phyloP scores from a whole-genome alignment of 2,329 filamentous ascomycete genomes.

The Daldinia sp. region DNA sequence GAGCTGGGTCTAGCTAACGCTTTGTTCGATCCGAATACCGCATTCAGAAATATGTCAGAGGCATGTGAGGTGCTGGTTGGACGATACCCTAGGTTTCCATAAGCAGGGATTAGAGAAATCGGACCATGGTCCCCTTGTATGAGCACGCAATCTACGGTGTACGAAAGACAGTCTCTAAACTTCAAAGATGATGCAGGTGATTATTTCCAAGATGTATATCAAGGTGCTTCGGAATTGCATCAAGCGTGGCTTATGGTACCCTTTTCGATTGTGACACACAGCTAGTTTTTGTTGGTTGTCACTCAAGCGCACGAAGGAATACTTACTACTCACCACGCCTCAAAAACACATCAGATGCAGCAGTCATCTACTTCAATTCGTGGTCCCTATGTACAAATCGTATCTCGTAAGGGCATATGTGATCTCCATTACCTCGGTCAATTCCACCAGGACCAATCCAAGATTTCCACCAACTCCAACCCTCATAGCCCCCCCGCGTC shows the following conservation, averaged over 20 bases:
- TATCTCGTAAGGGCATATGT: slow-evolving; percentile 28
- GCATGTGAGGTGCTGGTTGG: slow-evolving; percentile 15
- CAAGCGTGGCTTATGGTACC: not conserved
- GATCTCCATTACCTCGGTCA: slow-evolving; percentile 26
- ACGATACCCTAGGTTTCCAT: not conserved
- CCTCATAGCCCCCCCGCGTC: slow-evolving; percentile 26
- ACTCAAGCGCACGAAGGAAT: slow-evolving; percentile 19
- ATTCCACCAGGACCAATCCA: slow-evolving; percentile 31
- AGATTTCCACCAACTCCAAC: slow-evolving; percentile 25
- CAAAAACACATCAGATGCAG: slow-evolving; percentile 30
- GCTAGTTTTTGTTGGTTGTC: too few relatives aligned
- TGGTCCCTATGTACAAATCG: slow-evolving; percentile 33
- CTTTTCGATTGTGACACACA: too few relatives aligned
- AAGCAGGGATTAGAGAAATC: slow-evolving; percentile 12
- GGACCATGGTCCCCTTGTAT: not conserved
- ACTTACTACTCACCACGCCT: slow-evolving; percentile 3
- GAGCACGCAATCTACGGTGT: slow-evolving; percentile 3
- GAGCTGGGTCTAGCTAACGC: slow-evolving; percentile 23
- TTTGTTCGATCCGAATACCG: slow-evolving; percentile 29
- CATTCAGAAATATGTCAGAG: slow-evolving; percentile 28
- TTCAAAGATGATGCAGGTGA: not conserved
- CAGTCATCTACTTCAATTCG: slow-evolving; percentile 24
- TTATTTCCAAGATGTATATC: not conserved
- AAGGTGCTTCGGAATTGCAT: not conserved
- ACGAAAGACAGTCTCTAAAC: not conserved